Evolutionary conservation across 1,284 basidiomycete genomes (phyloP).

Genomic region (Phellinidium pouzarii): DNA sequence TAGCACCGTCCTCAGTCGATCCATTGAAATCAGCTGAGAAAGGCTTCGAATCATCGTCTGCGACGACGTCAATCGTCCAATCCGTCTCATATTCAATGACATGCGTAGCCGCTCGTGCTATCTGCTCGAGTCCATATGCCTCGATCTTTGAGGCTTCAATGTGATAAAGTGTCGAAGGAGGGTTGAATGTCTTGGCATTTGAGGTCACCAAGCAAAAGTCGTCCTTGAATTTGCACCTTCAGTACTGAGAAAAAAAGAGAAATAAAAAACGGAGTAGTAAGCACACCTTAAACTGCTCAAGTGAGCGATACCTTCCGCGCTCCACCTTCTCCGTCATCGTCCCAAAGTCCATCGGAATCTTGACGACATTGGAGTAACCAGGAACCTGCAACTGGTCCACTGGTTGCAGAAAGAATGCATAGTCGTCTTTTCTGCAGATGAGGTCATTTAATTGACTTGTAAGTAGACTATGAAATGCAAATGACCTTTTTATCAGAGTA

Average conservation of each 20-base stretch:
- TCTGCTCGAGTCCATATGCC: constrained; percentile 62
- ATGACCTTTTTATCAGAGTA: constrained; percentile 64
- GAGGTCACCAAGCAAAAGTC: constrained; percentile 66
- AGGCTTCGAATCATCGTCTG: constrained; percentile 43
- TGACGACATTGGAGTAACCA: constrained; percentile 63
- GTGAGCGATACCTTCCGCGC: constrained; percentile 59
- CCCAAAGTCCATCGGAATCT: constrained; percentile 77
- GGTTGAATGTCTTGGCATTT: constrained; percentile 72
- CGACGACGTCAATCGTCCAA: constrained; percentile 76
- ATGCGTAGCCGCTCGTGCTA: constrained; percentile 56
- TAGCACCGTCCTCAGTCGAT: not conserved
- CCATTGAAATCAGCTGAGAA: not conserved
- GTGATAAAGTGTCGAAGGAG: constrained; percentile 62
- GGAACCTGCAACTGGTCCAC: constrained; percentile 61
- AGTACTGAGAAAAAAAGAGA: not conserved
- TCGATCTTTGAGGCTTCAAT: constrained; percentile 66
- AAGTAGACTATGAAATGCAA: not conserved
- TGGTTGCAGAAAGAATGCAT: constrained; percentile 75
- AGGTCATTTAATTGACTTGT: not conserved
- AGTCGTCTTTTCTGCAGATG: constrained; percentile 67
- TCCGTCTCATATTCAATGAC: constrained; percentile 76
- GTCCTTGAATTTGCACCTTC: constrained; percentile 32
- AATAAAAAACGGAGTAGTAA: not conserved
- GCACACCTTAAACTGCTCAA: constrained; percentile 71
- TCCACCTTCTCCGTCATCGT: constrained; percentile 67